These are phyloP conservation scores for Backusella circina DNA, from an alignment of 192 early-diverging fungal genomes.

Conservation along the genomic window DNA sequence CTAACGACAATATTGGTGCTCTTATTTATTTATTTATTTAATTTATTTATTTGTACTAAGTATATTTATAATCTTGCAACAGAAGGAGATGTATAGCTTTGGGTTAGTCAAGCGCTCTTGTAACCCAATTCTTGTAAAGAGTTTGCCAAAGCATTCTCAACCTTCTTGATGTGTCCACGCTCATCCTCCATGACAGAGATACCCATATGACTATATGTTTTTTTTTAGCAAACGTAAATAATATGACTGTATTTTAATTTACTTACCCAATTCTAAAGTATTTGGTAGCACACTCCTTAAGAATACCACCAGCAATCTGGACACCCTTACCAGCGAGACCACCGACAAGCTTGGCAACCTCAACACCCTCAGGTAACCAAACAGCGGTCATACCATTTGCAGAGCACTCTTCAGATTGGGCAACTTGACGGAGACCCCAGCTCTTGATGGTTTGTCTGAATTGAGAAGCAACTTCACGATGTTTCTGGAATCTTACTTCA, in stretches of 20 bases:
- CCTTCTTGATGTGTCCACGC: constrained; percentile 60
- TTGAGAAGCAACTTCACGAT: constrained; percentile 67
- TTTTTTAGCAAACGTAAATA: not conserved
- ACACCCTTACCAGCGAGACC: constrained; percentile 77
- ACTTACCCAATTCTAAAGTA: constrained; percentile 89
- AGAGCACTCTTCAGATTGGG: constrained; percentile 48
- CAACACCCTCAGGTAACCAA: constrained; percentile 84
- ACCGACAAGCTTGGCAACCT: constrained; percentile 72
- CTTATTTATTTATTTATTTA: not conserved
- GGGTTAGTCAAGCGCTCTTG: not conserved
- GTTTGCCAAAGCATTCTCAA: constrained; percentile 55
- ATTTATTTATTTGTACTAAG: not conserved
- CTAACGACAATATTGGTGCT: no score
- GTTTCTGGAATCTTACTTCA: constrained; percentile 75
- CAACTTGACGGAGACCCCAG: constrained; percentile 76
- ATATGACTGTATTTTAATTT: not conserved
- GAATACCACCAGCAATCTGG: constrained; percentile 90
- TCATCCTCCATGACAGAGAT: constrained; percentile 61
- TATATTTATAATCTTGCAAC: not conserved
- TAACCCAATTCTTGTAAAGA: constrained; percentile 53
- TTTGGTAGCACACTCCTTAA: constrained; percentile 72
- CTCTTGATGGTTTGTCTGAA: constrained; percentile 70
- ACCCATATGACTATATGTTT: constrained; percentile 66
- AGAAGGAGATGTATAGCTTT: not conserved
- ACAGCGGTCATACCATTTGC: constrained; percentile 81